Conservation (phyloP, 169 alveolate species). For the Cryptosporidium parvum region DNA sequence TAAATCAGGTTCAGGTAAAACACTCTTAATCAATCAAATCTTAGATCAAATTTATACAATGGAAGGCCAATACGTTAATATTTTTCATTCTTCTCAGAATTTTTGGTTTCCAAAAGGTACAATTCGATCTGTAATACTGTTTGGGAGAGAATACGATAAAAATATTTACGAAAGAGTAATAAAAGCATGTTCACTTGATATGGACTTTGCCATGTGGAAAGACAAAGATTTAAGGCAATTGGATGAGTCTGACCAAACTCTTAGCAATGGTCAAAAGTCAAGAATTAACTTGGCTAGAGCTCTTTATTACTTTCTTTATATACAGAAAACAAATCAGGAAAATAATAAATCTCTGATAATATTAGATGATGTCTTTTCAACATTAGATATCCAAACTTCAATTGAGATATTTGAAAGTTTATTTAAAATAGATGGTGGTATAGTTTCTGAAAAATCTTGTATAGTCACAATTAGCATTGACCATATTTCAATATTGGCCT, state of each 20-base stretch:
- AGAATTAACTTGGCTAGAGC: conserved; percentile 54
- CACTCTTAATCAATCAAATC: conserved; percentile 2
- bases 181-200: conserved; percentile 15
- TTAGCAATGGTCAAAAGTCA: conserved; percentile 56
- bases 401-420: conserved; percentile 48
- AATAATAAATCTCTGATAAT: background rate
- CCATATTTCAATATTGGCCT: background rate
- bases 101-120: conserved; percentile 67
- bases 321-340: background rate
- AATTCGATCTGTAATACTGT: conserved; percentile 27
- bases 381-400: conserved; percentile 8
- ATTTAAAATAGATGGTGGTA: conserved; percentile 1
- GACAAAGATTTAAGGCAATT: conserved; percentile 33
- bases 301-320: conserved; percentile 1
- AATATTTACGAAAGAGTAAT: conserved; percentile 11
- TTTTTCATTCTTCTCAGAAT: conserved; percentile 10
- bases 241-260: conserved; percentile 58
- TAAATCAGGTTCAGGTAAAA: conserved; percentile 44
- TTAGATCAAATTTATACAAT: background rate
- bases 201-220: conserved; percentile 28
- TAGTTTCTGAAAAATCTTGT: background rate
- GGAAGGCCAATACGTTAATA: background rate
- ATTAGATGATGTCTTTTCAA: conserved; percentile 45
- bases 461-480: conserved; percentile 23
- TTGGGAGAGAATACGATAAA: conserved; percentile 33